phyloP scores from a whole-genome alignment of 352 stramenopile genomes.

The Blastocystis sp. region DNA sequence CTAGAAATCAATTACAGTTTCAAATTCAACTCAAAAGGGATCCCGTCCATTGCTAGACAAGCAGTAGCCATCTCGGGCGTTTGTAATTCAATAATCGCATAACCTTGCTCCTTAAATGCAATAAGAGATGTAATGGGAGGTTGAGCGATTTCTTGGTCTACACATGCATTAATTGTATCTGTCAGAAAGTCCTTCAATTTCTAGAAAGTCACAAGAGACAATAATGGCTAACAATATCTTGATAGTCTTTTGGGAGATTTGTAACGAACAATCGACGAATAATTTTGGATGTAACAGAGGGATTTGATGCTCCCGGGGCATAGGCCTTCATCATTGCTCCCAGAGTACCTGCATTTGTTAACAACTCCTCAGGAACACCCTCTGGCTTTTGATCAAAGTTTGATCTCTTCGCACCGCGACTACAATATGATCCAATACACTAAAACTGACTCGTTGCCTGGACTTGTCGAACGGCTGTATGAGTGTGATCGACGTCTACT shows the following conservation, averaged over 20 bases:
- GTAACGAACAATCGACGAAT: constrained; percentile 49
- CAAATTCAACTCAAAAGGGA: constrained; percentile 34
- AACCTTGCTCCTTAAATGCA: constrained; percentile 57
- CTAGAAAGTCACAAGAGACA: neutral
- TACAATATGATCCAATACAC: neutral
- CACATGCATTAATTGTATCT: constrained; percentile 55
- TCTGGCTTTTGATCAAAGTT: constrained; percentile 63
- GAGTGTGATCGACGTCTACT: constrained; percentile 18
- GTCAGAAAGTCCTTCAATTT: constrained; percentile 48
- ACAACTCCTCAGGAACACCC: constrained; percentile 42
- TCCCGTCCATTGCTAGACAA: constrained; percentile 49
- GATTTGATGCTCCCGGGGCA: neutral
- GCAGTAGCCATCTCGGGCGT: constrained; percentile 46
- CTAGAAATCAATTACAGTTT: neutral
- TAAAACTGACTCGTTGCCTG: neutral
- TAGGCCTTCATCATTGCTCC: constrained; percentile 5
- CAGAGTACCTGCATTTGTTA: neutral
- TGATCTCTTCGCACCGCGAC: neutral
- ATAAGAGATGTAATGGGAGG: constrained; percentile 60
- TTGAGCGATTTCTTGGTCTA: constrained; percentile 48
- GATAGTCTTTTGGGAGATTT: constrained; percentile 52
- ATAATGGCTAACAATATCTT: constrained; percentile 14
- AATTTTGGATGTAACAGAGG: neutral
- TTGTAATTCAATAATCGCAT: constrained; percentile 36
- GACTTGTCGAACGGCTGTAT: constrained; percentile 14